phyloP scores from a whole-genome alignment of 306 rosid genomes.

The Pueraria montana region DNA sequence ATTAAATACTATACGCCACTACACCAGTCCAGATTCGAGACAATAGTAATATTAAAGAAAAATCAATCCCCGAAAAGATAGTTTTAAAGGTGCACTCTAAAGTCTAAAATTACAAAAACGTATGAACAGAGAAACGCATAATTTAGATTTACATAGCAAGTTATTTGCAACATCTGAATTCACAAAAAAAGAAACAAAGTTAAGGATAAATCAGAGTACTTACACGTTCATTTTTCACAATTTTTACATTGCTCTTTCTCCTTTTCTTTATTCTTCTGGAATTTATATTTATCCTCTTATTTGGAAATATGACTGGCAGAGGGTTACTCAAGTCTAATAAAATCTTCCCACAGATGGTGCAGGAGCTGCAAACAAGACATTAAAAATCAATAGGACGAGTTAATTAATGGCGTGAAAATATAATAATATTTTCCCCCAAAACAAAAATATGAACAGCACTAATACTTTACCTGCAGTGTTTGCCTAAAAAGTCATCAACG shows the following conservation, averaged over 20 bases:
- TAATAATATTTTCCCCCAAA: not conserved
- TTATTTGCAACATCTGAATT: not conserved
- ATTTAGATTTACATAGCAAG: not conserved
- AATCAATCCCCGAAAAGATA: not conserved
- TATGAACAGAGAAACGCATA: not conserved
- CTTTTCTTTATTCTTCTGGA: not conserved
- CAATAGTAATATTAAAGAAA: not conserved
- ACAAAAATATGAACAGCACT: not conserved
- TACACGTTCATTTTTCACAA: not conserved
- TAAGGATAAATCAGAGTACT: not conserved
- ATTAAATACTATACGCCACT: not conserved
- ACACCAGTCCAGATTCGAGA: not conserved
- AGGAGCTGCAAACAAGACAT: slow-evolving; percentile 34
- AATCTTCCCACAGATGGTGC: slow-evolving; percentile 42
- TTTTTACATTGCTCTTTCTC: not conserved
- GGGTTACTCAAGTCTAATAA: not conserved
- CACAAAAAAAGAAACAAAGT: not conserved
- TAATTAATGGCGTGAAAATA: not conserved
- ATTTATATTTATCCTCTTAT: not conserved
- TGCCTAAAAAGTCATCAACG: not conserved
- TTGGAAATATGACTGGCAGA: not conserved
- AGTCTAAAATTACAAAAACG: not conserved
- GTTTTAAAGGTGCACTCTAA: not conserved
- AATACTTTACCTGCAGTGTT: not conserved
- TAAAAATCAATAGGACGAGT: not conserved